A percentile compares a stretch with the other conserved stretches of the same genome.
These are phyloP conservation scores for Xerophyta viscosa DNA, from an alignment of 106 monocot species.

Conservation along the genomic window DNA sequence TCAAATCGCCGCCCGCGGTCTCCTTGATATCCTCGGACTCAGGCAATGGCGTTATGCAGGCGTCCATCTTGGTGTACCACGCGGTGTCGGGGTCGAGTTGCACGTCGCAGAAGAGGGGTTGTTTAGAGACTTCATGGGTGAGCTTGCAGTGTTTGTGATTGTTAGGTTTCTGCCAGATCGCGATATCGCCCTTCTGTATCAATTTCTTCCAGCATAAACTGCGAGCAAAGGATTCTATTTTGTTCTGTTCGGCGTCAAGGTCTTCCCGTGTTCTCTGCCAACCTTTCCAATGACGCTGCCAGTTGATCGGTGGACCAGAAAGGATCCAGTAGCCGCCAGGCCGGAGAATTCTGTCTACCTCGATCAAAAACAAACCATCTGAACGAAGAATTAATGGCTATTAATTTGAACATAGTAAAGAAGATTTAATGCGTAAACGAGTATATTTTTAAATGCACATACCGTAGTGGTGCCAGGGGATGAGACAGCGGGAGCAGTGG, in stretches of 20 bases:
- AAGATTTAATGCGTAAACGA: too few relatives aligned
- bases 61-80: constrained; percentile 59
- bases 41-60: constrained; percentile 61
- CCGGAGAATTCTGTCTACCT: constrained; percentile 59
- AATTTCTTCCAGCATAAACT: constrained; percentile 75
- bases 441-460: too few relatives aligned
- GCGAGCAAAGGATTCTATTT: constrained; percentile 45
- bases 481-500: constrained; percentile 88
- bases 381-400: too few relatives aligned
- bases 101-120: constrained; percentile 40
- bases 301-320: constrained; percentile 74
- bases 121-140: constrained; percentile 23
- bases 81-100: constrained; percentile 37
- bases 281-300: constrained; percentile 55
- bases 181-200: constrained; percentile 49
- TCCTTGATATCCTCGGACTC: constrained; percentile 18
- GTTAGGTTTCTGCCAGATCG: constrained; percentile 65
- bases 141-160: constrained; percentile 49
- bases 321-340: constrained; percentile 83
- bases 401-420: too few relatives aligned
- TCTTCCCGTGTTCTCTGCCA: constrained; percentile 54
- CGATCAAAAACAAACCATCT: constrained; percentile 61
- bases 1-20: constrained; percentile 33
- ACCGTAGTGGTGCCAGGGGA: constrained; percentile 77
- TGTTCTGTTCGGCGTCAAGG: constrained; percentile 39